Base-by-base conservation (phyloP, 345 rosid species). In the Syzygium aqueum region DNA sequence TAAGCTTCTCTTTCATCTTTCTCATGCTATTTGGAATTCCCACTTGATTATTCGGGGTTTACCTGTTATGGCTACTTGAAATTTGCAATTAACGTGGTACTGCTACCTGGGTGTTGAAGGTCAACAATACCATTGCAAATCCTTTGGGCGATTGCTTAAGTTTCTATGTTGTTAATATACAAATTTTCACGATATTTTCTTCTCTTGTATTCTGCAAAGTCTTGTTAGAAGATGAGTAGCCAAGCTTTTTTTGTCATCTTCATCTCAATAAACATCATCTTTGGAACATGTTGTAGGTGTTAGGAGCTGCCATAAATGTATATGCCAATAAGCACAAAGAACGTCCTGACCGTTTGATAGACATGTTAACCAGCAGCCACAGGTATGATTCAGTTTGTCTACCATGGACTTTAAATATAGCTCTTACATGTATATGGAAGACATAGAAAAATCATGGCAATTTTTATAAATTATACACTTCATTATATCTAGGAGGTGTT, bases 321-420 rank as follows among this genome's bases (percentile, higher is more conserved):
- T 97, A 97, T 92, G 96, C 99, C 56, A 94, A 96, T 89, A 96
- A 94, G 92, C 99, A 97, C 93, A 97, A 96, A 92, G 99, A 95
- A 90, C 95, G 97, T 46, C 99, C 99, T 80, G 99, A 97, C 90
- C 99, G 99, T 88, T 95, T 97, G 86, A 97, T 97, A 83, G 99
- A 96, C 90, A 96, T 97, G 99, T 89, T 97, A 88, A 95, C 95
- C 87, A 97, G 99, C 93, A 95, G 97, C 90, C 99, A 97, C 92
- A 93, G 99, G 99, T 97, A 92, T 86, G 73, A 73, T 85, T 86
- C 46, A 50, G 85, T 15, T 56, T 84, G 51, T 25, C 30, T 56
- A 13, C 28, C 61, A 52, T 84, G 85, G 59, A 30, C 63, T 54
- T 28, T 16, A 33, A 22, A 33, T n/a, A 33, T 61, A 84, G 28